Evolutionary conservation across 2,329 filamentous ascomycete genomes (phyloP).

Genomic region (Ophiostoma tasmaniense): DNA sequence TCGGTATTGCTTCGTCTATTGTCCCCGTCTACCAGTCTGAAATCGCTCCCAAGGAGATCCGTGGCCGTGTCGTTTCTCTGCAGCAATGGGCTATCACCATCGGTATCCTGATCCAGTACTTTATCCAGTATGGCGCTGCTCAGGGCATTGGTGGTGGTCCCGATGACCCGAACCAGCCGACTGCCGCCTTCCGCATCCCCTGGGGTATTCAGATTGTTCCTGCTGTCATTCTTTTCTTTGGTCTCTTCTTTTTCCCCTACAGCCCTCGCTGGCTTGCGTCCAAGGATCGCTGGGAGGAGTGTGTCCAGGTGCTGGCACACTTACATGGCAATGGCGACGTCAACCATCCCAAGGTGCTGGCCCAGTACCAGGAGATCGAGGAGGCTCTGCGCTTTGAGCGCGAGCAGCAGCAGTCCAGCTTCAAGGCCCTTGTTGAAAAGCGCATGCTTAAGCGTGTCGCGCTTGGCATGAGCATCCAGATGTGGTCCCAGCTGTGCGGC

Average conservation of each 20-base stretch:
- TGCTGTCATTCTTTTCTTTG: conserved; percentile 41
- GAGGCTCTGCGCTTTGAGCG: conserved; percentile 46
- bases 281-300: conserved; percentile 59
- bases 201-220: conserved; percentile 55
- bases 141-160: conserved; percentile 43
- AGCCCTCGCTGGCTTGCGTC: conserved; percentile 69
- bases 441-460: conserved; percentile 48
- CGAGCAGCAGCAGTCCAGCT: conserved; percentile 42
- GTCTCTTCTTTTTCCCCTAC: conserved; percentile 52
- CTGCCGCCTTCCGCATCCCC: conserved; percentile 50
- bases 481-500: conserved; percentile 51
- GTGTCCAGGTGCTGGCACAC: conserved; percentile 46
- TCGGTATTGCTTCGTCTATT: conserved; percentile 64
- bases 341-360: conserved; percentile 51
- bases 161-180: conserved; percentile 41
- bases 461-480: conserved; percentile 50
- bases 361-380: conserved; percentile 54
- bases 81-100: conserved; percentile 62
- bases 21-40: conserved; percentile 65
- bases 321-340: conserved; percentile 50
- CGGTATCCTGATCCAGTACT: conserved; percentile 39
- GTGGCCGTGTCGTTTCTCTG: conserved; percentile 53
- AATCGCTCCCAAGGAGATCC: conserved; percentile 49
- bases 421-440: conserved; percentile 39
- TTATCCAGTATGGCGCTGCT: conserved; percentile 56